A percentile compares a stretch with the other conserved stretches of the same genome.
phyloP scores from a whole-genome alignment of 441 rosid genomes.

The Capsella rubella region DNA sequence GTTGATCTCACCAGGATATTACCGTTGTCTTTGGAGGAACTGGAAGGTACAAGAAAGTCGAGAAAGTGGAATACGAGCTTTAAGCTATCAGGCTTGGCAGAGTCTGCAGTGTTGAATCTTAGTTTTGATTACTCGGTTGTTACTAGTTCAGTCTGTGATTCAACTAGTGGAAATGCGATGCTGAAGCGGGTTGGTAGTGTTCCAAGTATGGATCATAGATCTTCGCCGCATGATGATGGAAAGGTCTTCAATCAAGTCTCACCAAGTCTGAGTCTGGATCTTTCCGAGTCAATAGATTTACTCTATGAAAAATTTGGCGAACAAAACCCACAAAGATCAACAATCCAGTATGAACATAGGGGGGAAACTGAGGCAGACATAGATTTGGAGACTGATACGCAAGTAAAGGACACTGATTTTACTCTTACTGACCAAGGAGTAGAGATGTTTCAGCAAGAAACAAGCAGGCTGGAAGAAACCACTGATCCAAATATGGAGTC shows the following conservation, averaged over 20 bases:
- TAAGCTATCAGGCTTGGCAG: slow-evolving; percentile 67
- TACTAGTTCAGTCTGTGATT: slow-evolving; percentile 42
- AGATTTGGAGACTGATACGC: slow-evolving; percentile 44
- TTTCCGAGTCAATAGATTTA: slow-evolving; percentile 60
- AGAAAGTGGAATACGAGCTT: slow-evolving; percentile 83
- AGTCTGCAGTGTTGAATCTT: slow-evolving; percentile 74
- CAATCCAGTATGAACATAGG: slow-evolving; percentile 34
- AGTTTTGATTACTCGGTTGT: slow-evolving; percentile 70
- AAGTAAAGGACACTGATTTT: slow-evolving; percentile 52
- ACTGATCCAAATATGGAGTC: slow-evolving; percentile 44
- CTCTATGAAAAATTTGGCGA: slow-evolving; percentile 71
- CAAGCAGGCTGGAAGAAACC: slow-evolving; percentile 44
- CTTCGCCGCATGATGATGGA: slow-evolving; percentile 52
- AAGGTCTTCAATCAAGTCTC: slow-evolving; percentile 58
- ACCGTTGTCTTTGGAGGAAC: slow-evolving; percentile 54
- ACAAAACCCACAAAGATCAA: slow-evolving; percentile 47
- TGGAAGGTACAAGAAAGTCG: slow-evolving; percentile 56
- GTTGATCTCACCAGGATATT: slow-evolving; percentile 81
- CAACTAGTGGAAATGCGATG: slow-evolving; percentile 39
- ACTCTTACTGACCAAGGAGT: slow-evolving; percentile 50
- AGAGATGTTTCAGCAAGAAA: slow-evolving; percentile 55
- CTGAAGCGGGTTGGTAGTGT: slow-evolving; percentile 57
- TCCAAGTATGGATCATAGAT: slow-evolving; percentile 50
- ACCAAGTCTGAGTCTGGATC: slow-evolving; percentile 58
- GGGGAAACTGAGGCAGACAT: slow-evolving; percentile 35